phyloP scores from a whole-genome alignment of 805 yeast genomes.

The Hanseniaspora guilliermondii region DNA sequence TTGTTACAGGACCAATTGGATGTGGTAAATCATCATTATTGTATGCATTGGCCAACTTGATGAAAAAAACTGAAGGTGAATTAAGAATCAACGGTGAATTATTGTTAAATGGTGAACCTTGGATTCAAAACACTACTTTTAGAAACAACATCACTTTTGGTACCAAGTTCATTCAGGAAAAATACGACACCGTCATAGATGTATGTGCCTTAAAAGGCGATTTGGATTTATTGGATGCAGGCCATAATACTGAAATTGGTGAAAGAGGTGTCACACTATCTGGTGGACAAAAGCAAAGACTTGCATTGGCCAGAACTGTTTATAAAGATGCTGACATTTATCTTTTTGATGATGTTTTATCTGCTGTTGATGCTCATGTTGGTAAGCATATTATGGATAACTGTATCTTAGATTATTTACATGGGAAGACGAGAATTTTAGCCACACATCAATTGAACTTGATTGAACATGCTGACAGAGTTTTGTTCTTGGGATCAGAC shows the following conservation, averaged over 20 bases:
- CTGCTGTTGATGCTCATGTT: conserved; percentile 68
- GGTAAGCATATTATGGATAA: conserved; percentile 53
- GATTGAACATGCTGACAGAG: conserved; percentile 47
- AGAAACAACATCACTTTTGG: conserved; percentile 58
- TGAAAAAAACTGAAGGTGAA: conserved; percentile 25
- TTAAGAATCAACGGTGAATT: conserved; percentile 34
- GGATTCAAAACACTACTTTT: conserved; percentile 66
- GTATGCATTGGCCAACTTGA: conserved; percentile 49
- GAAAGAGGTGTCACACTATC: conserved; percentile 64
- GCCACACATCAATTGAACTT: conserved; percentile 68
- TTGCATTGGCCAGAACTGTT: conserved; percentile 56
- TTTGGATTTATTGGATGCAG: conserved; percentile 47
- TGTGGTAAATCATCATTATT: conserved; percentile 41
- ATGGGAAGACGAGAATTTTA: conserved; percentile 45
- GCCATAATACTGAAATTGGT: conserved; percentile 60
- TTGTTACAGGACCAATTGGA: conserved; percentile 55
- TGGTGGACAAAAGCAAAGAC: conserved; percentile 68
- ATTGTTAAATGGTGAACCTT: conserved; percentile 38
- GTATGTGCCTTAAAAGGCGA: conserved; percentile 52
- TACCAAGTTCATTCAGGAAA: conserved; percentile 32
- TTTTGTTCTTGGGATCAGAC: conserved; percentile 42
- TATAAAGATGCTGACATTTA: conserved; percentile 49
- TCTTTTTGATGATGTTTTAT: conserved; percentile 54
- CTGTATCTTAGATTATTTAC: conserved; percentile 44
- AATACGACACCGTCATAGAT: conserved; percentile 40